Conservation (phyloP, 148 eudicot genomes). For the Pharnaceum exiguum region DNA sequence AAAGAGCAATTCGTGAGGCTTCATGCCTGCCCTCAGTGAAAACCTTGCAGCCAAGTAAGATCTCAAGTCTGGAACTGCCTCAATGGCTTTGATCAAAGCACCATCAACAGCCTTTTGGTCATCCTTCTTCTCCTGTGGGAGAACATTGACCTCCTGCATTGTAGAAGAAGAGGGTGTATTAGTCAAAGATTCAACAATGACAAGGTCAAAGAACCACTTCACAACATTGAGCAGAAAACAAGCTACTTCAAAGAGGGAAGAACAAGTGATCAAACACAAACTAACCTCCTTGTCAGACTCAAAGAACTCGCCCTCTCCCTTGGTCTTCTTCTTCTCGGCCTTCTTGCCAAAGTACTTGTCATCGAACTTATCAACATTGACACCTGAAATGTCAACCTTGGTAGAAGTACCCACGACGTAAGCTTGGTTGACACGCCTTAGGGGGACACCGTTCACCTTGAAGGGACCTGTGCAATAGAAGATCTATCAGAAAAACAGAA, state of each 20-base stretch:
- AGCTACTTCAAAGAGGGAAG: not conserved
- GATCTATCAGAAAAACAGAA: no score
- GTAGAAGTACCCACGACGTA: slow-evolving; percentile 53
- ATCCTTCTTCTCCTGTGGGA: slow-evolving; percentile 61
- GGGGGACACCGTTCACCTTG: slow-evolving; percentile 50
- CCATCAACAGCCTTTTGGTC: slow-evolving; percentile 60
- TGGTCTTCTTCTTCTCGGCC: slow-evolving; percentile 39
- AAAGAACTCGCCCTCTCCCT: slow-evolving; percentile 48
- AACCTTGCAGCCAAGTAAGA: slow-evolving; percentile 63
- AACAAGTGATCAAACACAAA: not conserved
- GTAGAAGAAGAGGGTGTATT: not conserved
- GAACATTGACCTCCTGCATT: slow-evolving; percentile 48
- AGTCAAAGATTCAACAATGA: not conserved
- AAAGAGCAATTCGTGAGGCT: slow-evolving; percentile 65
- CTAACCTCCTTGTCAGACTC: slow-evolving; percentile 43
- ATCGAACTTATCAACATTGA: slow-evolving; percentile 35
- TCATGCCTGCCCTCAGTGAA: slow-evolving; percentile 66
- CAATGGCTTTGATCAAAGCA: slow-evolving; percentile 46
- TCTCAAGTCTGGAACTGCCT: slow-evolving; percentile 56
- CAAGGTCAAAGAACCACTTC: not conserved
- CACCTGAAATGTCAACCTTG: slow-evolving; percentile 46
- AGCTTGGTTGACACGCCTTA: slow-evolving; percentile 51
- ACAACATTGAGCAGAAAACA: not conserved
- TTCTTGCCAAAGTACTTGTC: slow-evolving; percentile 45
- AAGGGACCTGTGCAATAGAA: slow-evolving; percentile 36